These are phyloP conservation scores for Boletus vermiculosoides DNA, from an alignment of 768 basidiomycete genomes.

Conservation along the genomic window DNA sequence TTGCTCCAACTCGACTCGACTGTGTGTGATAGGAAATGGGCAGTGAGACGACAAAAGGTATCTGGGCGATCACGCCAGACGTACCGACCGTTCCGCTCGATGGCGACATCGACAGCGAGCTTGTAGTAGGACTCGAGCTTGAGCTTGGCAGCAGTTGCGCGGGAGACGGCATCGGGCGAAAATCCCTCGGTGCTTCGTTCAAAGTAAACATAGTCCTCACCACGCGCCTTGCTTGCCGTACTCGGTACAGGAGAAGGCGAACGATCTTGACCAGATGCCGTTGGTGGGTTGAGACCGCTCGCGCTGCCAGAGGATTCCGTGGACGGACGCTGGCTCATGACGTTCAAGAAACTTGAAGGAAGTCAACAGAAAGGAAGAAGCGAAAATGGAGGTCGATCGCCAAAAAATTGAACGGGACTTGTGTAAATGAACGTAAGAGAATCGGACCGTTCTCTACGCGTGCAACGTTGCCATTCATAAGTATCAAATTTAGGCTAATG, in stretches of 20 bases:
- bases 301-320: slow-evolving; percentile 25
- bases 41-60: slow-evolving; percentile 3
- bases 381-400: slow-evolving; percentile 1
- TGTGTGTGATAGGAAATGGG: slow-evolving; percentile 29
- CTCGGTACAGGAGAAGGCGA: slow-evolving; percentile 31
- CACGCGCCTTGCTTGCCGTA: slow-evolving; percentile 30
- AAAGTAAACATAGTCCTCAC: slow-evolving; percentile 87
- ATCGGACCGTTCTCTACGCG: slow-evolving; percentile 1
- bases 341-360: slow-evolving; percentile 5
- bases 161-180: slow-evolving; percentile 83
- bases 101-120: slow-evolving; percentile 94
- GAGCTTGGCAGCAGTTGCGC: slow-evolving; percentile 90
- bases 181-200: slow-evolving; percentile 81
- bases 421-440: slow-evolving; percentile 28
- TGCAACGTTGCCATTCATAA: neutral
- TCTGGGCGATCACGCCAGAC: slow-evolving; percentile 10
- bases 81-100: slow-evolving; percentile 91
- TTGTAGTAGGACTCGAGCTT: slow-evolving; percentile 99
- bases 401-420: slow-evolving; percentile 12
- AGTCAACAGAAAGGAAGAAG: slow-evolving; percentile 2
- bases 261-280: slow-evolving; percentile 25
- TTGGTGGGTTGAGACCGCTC: slow-evolving; percentile 16
- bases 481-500: neutral
- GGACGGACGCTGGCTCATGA: slow-evolving; percentile 34
- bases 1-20: slow-evolving; percentile 88